Evolutionary conservation across 2,329 filamentous ascomycete genomes (phyloP).

Genomic region (Fusarium bactridioides): DNA sequence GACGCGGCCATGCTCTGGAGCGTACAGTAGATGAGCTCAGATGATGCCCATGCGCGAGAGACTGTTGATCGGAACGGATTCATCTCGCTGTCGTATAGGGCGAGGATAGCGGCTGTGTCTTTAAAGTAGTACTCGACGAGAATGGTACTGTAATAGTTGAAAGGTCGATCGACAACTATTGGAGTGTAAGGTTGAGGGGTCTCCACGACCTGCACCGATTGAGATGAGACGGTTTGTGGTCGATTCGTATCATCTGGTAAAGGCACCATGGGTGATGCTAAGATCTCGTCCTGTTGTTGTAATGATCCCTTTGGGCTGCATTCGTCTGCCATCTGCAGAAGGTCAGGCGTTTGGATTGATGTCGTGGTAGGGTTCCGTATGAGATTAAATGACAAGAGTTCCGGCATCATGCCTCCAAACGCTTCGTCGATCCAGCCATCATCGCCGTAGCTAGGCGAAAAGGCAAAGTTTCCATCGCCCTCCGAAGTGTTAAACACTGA

Average conservation of each 20-base stretch:
- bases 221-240: neutral
- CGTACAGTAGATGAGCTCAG: neutral
- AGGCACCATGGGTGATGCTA: fast-evolving
- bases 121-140: neutral
- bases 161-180: fast-evolving
- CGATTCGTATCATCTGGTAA: no score
- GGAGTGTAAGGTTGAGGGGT: no score
- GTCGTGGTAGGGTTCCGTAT: fast-evolving
- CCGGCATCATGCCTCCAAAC: neutral
- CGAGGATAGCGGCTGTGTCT: neutral
- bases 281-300: fast-evolving
- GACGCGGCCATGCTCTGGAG: neutral
- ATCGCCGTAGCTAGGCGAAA: neutral
- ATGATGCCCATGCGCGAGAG: neutral
- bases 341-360: neutral
- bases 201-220: fast-evolving
- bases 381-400: neutral
- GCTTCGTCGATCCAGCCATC: neutral
- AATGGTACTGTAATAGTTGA: neutral
- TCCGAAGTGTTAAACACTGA: fast-evolving
- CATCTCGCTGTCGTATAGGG: neutral
- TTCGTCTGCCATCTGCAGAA: neutral
- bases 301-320: fast-evolving
- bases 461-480: fast-evolving
- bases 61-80: neutral